A percentile compares a stretch with the other conserved stretches of the same genome.
Evolutionary conservation across 2,329 filamentous ascomycete species (phyloP).

Genomic region (Rhexocercosporidium sp.): DNA sequence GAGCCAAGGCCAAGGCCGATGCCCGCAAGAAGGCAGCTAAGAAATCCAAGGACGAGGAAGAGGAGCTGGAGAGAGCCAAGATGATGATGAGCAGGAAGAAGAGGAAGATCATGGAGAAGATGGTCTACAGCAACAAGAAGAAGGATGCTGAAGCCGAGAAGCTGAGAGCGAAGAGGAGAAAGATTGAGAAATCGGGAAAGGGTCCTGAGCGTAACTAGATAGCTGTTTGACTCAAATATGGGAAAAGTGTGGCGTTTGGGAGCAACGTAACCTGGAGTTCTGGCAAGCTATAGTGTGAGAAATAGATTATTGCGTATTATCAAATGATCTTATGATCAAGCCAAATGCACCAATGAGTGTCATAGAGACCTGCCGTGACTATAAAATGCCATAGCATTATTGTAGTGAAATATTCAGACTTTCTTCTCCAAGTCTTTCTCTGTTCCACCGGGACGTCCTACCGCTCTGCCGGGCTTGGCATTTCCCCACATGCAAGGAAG

Average conservation of each 20-base stretch:
- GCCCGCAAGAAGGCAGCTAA: slow-evolving; percentile 71
- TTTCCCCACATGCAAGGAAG: slow-evolving; percentile 11
- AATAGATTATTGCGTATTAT: slow-evolving; percentile 3
- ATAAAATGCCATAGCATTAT: too few species aligned
- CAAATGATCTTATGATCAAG: neutral
- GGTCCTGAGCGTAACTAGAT: slow-evolving; percentile 19
- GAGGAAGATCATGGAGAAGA: slow-evolving; percentile 96
- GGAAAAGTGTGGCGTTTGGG: slow-evolving; percentile 26
- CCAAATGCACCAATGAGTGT: neutral
- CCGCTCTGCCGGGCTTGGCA: slow-evolving; percentile 8
- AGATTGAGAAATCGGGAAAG: slow-evolving; percentile 68
- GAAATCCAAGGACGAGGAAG: slow-evolving; percentile 76
- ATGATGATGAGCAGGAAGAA: slow-evolving; percentile 99
- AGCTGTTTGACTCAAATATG: slow-evolving; percentile 14
- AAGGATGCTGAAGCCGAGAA: slow-evolving; percentile 89
- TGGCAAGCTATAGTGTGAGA: slow-evolving; percentile 12
- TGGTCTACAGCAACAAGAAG: slow-evolving; percentile 94
- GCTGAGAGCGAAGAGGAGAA: slow-evolving; percentile 87
- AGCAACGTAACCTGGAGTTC: slow-evolving; percentile 14
- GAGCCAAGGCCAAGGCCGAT: slow-evolving; percentile 70
- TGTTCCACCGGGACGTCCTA: neutral
- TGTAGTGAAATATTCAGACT: too few species aligned
- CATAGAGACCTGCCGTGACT: neutral
- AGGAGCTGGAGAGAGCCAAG: slow-evolving; percentile 91
- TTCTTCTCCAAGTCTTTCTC: too few species aligned